Evolutionary conservation across 2,329 filamentous ascomycete genomes (phyloP), one percentile per base, ranked within the genome.

Genomic region (Alternaria consortialis): DNA sequence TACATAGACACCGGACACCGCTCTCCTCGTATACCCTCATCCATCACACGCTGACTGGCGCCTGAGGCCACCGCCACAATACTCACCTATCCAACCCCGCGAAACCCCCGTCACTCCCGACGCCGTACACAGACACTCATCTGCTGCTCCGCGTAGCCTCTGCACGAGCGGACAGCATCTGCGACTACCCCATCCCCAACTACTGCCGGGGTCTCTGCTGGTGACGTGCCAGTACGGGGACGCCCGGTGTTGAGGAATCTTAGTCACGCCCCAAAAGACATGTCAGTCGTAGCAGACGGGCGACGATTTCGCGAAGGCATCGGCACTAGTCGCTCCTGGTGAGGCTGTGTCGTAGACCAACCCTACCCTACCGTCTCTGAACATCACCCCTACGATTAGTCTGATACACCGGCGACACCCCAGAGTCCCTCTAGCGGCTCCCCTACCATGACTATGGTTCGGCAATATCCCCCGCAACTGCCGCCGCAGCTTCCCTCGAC

Each of bases 271-370:
- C 54, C 47, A 60, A 72, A 68, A 74, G 77, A 78, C 65, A 80
- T 80, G 78, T 75, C 72, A 75, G 74, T 73, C 65, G 73, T 65
- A 73, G 71, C 67, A 74, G 72, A 70, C 71, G 66, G 69, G 66
- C 73, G 73, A 76, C 73, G 70, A 79, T 71, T 75, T 72, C 77
- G 77, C 76, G 77, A 78, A 79, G 77, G 77, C 77, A 79, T 80
- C 77, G 77, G 77, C 75, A 80, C 76, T 68, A 70, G 74, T 72
- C 74, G 68, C 71, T 77, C 75, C 73, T 71, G 74, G 74, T 78
- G 74, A 76, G 73, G 68, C 70, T 68, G 75, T 72, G 69, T 50
- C 46, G 43, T 17, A 42, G 39, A 42, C 39, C 48, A 40, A 36
- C 53, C 43, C 46, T 39, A 48, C 42, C 55, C 39, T 29, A n/a